Percentiles rank a stretch among this genome's conserved stretches.
These are phyloP conservation scores for Excoecaria cochinchinensis DNA, from an alignment of 345 rosid genomes.

Conservation along the genomic window DNA sequence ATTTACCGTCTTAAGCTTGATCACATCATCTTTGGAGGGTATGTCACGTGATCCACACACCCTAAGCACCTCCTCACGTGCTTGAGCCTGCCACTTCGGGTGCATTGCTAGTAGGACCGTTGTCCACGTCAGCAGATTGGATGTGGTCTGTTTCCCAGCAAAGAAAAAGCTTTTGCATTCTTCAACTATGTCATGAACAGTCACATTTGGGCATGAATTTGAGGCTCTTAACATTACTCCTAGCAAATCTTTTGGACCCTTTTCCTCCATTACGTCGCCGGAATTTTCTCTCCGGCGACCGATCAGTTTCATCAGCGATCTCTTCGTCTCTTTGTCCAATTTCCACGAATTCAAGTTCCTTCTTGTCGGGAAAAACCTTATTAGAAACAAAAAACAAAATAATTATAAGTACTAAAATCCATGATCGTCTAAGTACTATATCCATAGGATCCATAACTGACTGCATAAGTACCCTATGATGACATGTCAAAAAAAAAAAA, in stretches of 20 bases:
- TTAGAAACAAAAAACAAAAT: neutral
- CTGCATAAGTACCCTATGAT: no score
- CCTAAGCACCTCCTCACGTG: constrained; percentile 61
- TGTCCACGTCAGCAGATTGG: constrained; percentile 66
- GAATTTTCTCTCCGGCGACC: constrained; percentile 18
- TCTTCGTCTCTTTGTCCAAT: constrained; percentile 25
- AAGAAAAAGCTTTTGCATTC: constrained; percentile 71
- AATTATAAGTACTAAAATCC: neutral
- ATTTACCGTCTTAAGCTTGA: constrained; percentile 36
- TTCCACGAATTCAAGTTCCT: constrained; percentile 32
- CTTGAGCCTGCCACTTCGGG: constrained; percentile 59
- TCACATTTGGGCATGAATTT: constrained; percentile 40
- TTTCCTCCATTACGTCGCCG: neutral
- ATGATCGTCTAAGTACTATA: no score
- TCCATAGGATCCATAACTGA: no score
- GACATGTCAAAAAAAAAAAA: no score
- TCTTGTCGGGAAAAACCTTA: constrained; percentile 30
- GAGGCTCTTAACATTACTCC: constrained; percentile 36
- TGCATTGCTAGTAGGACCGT: constrained; percentile 53
- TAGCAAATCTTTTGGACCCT: constrained; percentile 27
- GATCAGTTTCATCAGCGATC: constrained; percentile 22
- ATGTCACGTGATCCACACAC: constrained; percentile 54
- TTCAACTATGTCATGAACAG: constrained; percentile 40
- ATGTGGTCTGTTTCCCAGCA: constrained; percentile 73
- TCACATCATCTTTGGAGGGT: constrained; percentile 40